Evolutionary conservation across 208 protist genomes (phyloP).

Genomic region (Naegleria lovaniensis): DNA sequence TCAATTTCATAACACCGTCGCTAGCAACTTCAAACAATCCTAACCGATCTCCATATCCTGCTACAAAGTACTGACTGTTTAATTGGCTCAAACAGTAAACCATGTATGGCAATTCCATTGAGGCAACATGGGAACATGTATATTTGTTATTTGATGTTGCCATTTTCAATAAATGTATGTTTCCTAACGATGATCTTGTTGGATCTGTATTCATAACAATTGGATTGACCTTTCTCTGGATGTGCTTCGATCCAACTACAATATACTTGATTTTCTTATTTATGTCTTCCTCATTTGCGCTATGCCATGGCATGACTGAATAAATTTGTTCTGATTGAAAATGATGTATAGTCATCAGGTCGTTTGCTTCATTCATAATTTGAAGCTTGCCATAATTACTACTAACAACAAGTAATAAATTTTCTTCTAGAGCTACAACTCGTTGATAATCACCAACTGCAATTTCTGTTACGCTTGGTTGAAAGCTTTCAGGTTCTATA

Average conservation of each 20-base stretch:
- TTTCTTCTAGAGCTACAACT: background rate
- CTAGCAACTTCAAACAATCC: background rate
- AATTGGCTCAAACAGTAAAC: background rate
- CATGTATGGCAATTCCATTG: background rate
- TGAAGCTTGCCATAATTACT: background rate
- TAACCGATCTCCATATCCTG: background rate
- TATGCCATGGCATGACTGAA: background rate
- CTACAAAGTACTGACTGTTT: background rate
- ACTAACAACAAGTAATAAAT: background rate
- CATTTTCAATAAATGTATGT: background rate
- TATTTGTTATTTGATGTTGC: background rate
- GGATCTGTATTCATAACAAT: background rate
- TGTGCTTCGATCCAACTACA: background rate
- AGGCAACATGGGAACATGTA: background rate
- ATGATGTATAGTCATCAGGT: background rate
- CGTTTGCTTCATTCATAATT: background rate
- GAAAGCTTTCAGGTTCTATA: background rate
- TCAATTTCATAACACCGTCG: background rate
- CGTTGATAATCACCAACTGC: background rate
- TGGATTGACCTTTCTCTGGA: background rate
- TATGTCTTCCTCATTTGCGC: background rate
- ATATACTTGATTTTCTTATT: background rate
- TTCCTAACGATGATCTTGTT: background rate
- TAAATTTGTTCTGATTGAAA: background rate
- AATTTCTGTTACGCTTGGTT: background rate